phyloP scores from a whole-genome alignment of 306 rosid genomes.

The Corylus heterophylla region DNA sequence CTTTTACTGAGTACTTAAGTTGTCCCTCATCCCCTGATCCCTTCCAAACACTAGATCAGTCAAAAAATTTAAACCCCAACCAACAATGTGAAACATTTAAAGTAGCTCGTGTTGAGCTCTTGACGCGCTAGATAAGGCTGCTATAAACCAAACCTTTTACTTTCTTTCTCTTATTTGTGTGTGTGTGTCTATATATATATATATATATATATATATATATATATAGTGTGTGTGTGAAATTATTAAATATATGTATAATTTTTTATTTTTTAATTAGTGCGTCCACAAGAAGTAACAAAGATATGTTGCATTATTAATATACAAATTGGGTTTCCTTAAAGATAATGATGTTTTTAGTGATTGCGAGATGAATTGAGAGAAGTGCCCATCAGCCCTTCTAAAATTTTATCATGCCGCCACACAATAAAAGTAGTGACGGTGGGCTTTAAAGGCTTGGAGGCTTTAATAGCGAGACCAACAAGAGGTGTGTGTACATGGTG shows the following conservation, averaged over 20 bases:
- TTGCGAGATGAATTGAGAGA: not conserved
- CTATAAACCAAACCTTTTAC: too few species aligned
- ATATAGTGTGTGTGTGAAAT: too few species aligned
- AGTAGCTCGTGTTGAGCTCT: too few species aligned
- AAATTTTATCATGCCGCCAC: constrained; percentile 24
- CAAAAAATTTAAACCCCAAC: too few species aligned
- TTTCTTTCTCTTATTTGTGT: too few species aligned
- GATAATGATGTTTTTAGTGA: not conserved
- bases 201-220: too few species aligned
- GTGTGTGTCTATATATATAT: too few species aligned
- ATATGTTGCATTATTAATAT: not conserved
- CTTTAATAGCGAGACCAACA: constrained; percentile 15
- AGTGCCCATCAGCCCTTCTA: not conserved
- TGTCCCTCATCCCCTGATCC: too few species aligned
- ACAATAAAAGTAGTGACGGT: not conserved
- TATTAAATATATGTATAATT: not conserved
- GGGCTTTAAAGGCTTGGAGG: not conserved
- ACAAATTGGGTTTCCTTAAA: not conserved
- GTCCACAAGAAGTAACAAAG: not conserved
- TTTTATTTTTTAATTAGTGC: not conserved
- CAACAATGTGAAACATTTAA: too few species aligned
- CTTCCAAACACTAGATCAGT: too few species aligned
- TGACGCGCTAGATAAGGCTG: too few species aligned
- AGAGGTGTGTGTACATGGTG: not conserved
- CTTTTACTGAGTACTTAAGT: too few species aligned